phyloP scores from a whole-genome alignment of 2,329 filamentous ascomycete genomes.

The Talaromyces piceae region DNA sequence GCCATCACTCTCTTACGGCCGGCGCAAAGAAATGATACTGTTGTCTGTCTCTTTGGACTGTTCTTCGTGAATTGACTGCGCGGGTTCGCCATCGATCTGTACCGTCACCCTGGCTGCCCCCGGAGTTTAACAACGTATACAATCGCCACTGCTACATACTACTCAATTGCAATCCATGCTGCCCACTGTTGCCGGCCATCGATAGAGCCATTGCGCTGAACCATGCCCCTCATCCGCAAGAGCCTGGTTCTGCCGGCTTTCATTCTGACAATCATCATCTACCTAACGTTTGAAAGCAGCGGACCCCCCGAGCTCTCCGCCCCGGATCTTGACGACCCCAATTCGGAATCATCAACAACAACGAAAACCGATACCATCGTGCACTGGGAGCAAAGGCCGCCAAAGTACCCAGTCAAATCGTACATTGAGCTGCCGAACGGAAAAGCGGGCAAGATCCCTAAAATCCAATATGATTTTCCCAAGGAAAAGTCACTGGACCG shows the following conservation, averaged over 20 bases:
- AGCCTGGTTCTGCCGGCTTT: slow-evolving; percentile 20
- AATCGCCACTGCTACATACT: not conserved
- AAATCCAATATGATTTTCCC: slow-evolving; percentile 66
- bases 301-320: slow-evolving; percentile 7
- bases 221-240: slow-evolving; percentile 15
- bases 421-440: slow-evolving; percentile 68
- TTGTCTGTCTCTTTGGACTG: not conserved
- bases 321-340: slow-evolving; percentile 8
- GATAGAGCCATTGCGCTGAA: not conserved
- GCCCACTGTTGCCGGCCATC: not conserved
- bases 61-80: not conserved
- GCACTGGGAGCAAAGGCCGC: slow-evolving; percentile 65
- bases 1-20: not conserved
- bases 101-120: no score
- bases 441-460: slow-evolving; percentile 61
- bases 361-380: slow-evolving; percentile 14
- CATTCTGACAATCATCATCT: slow-evolving; percentile 20
- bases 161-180: not conserved
- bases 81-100: not conserved
- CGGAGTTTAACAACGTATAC: no score
- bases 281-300: slow-evolving; percentile 6
- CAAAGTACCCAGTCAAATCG: slow-evolving; percentile 67
- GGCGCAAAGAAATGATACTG: not conserved
- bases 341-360: not conserved
- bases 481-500: slow-evolving; percentile 54